phyloP scores from a whole-genome alignment of 2,329 filamentous ascomycete species.

The Tolypocladium nubicola region DNA sequence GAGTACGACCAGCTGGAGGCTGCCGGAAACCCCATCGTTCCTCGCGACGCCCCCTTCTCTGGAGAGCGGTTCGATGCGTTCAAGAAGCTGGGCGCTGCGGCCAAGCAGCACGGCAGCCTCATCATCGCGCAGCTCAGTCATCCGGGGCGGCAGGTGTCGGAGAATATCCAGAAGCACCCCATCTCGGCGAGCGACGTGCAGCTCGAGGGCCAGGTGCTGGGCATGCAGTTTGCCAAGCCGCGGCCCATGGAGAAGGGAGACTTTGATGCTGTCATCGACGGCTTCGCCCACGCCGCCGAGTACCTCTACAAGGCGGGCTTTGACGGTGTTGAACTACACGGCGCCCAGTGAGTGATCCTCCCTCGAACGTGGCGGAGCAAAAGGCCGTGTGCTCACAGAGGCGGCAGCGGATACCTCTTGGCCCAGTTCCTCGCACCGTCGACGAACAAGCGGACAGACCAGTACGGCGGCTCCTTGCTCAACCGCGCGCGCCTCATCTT shows the following conservation, averaged over 20 bases:
- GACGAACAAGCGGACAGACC: conserved; percentile 40
- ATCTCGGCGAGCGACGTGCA: conserved; percentile 30
- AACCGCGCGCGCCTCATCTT: conserved; percentile 35
- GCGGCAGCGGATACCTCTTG: conserved; percentile 35
- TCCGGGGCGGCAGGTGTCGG: conserved; percentile 30
- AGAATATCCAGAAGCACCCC: conserved; percentile 18
- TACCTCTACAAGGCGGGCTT: conserved; percentile 53
- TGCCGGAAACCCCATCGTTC: conserved; percentile 48
- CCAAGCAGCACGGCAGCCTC: conserved; percentile 48
- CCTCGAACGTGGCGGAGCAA: neutral
- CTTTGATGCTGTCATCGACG: conserved; percentile 45
- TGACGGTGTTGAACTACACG: conserved; percentile 40
- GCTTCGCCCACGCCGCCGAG: conserved; percentile 51
- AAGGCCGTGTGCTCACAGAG: neutral
- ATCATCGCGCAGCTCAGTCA: conserved; percentile 53
- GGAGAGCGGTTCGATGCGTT: conserved; percentile 53
- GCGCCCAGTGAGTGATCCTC: conserved; percentile 28
- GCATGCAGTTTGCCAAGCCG: conserved; percentile 32
- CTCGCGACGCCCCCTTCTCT: conserved; percentile 34
- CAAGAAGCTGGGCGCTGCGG: conserved; percentile 39
- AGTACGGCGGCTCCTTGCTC: conserved; percentile 32
- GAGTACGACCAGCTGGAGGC: conserved; percentile 48
- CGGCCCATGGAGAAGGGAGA: conserved; percentile 42
- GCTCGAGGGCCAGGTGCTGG: conserved; percentile 13
- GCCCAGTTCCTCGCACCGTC: conserved; percentile 39